Conservation (phyloP, 805 yeast genomes). For the Candida arabinofermentans region DNA sequence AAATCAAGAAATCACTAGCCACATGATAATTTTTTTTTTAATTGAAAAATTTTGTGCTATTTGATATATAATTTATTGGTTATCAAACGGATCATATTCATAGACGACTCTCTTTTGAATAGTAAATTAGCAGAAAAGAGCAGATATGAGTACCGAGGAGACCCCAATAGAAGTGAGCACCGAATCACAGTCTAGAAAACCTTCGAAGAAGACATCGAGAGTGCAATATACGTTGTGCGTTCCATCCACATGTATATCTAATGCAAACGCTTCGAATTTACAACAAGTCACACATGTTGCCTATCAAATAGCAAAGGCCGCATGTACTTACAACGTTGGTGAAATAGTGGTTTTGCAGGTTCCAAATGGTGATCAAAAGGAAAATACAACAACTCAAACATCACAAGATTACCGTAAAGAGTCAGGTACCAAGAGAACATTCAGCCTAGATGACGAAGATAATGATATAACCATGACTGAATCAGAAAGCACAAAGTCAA, state of each 20-base stretch:
- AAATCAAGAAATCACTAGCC: too few species aligned
- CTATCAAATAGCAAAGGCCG: conserved; percentile 76
- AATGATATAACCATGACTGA: conserved; percentile 6
- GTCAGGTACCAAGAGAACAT: conserved; percentile 23
- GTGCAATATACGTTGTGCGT: conserved; percentile 60
- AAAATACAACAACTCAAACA: conserved; percentile 2
- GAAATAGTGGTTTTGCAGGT: conserved; percentile 73
- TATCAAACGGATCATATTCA: too few species aligned
- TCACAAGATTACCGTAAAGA: conserved; percentile 18
- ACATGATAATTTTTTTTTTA: neutral
- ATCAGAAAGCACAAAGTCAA: neutral
- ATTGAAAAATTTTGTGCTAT: neutral
- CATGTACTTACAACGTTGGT: conserved; percentile 62
- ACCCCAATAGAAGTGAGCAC: neutral
- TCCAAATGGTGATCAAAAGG: conserved; percentile 25
- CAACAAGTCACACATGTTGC: conserved; percentile 71
- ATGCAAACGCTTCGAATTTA: conserved; percentile 53
- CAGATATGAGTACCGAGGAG: neutral
- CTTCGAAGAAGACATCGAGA: conserved; percentile 6
- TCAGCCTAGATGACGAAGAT: conserved; percentile 30
- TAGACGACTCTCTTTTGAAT: too few species aligned
- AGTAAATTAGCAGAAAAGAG: too few species aligned
- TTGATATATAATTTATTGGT: too few species aligned
- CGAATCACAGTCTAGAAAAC: neutral
- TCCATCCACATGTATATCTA: conserved; percentile 61